Evolutionary conservation across 495 filamentous ascomycete species (phyloP).

Genomic region (Aspergillus olivimuriae): DNA sequence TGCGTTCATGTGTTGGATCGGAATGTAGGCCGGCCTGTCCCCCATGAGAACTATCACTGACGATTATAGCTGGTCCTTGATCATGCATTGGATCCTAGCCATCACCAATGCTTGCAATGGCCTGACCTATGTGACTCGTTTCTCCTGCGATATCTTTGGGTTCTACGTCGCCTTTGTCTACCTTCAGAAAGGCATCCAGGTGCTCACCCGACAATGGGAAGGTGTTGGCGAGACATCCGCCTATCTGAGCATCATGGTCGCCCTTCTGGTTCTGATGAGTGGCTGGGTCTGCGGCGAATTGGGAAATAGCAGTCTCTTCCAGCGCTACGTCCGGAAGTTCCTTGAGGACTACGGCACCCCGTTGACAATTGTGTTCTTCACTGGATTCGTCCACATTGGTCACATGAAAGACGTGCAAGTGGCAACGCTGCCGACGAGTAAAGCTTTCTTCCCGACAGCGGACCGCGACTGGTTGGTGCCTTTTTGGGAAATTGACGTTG

Average conservation of each 20-base stretch:
- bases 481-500: conserved; percentile 78
- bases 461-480: conserved; percentile 76
- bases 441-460: conserved; percentile 75
- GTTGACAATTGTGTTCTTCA: conserved; percentile 80
- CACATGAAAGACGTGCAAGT: conserved; percentile 63
- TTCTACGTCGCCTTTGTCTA: conserved; percentile 88
- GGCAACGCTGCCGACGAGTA: conserved; percentile 60
- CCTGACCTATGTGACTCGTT: conserved; percentile 73
- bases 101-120: conserved; percentile 76
- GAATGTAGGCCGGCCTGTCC: conserved; percentile 44
- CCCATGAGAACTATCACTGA: background rate
- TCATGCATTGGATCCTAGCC: conserved; percentile 75
- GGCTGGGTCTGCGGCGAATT: conserved; percentile 67
- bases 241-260: conserved; percentile 68
- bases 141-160: conserved; percentile 82
- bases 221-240: conserved; percentile 51
- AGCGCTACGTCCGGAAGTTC: conserved; percentile 65
- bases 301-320: conserved; percentile 63
- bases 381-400: conserved; percentile 80
- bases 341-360: conserved; percentile 81
- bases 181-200: conserved; percentile 77
- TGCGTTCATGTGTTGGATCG: conserved; percentile 81
- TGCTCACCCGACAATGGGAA: conserved; percentile 59
- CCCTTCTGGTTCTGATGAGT: conserved; percentile 64
- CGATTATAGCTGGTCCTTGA: conserved; percentile 58